Evolutionary conservation across 2,329 filamentous ascomycete species (phyloP), one percentile per base, ranked within the genome.

Genomic region (Claviceps sp.): DNA sequence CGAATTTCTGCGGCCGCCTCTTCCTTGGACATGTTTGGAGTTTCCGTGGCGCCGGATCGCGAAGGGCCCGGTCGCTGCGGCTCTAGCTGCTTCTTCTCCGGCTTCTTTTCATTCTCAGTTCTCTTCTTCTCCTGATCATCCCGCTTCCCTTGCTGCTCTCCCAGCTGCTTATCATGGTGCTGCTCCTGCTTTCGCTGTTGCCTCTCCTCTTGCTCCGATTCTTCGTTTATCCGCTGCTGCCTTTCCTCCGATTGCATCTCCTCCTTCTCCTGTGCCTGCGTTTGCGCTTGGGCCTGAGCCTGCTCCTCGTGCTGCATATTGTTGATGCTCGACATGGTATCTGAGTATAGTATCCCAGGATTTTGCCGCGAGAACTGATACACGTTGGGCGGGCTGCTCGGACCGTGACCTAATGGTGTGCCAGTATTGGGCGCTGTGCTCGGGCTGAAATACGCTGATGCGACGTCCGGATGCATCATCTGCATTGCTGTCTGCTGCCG

Each of bases 401-500:
- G 68, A 44, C 74, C 68, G 37, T 73, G 71, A 30, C 77, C 76
- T 55, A 81, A 60, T 50, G 67, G 72, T 58, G 78, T 70, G 37
- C 84, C 71, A 59, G 76, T 75, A 54, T 82, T 73, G 57, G 77
- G 60, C 38, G 61, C 61, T 47, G 62, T 51, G 50, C 67, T 65
- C 18, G 67, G 62, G 51, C 57, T 60, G 69, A 88, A 90, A 73
- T 93, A 95, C 63, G 85, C 84, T 71, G 84, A 76, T 64, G 84
- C 59, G 48, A 68, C 65, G 49, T 69, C 66, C 6, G 64, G 63
- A 41, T 64, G 58, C 66, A 80, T 74, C 70, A 88, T 86, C 66
- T 88, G 85, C 70, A 93, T 79, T 55, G 78, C 80, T 75, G 85
- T 81, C 70, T 84, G 79, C 64, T 88, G 86, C 72, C 85, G 83